phyloP scores from a whole-genome alignment of 129 eudicot species.

The Saposhnikovia divaricata region DNA sequence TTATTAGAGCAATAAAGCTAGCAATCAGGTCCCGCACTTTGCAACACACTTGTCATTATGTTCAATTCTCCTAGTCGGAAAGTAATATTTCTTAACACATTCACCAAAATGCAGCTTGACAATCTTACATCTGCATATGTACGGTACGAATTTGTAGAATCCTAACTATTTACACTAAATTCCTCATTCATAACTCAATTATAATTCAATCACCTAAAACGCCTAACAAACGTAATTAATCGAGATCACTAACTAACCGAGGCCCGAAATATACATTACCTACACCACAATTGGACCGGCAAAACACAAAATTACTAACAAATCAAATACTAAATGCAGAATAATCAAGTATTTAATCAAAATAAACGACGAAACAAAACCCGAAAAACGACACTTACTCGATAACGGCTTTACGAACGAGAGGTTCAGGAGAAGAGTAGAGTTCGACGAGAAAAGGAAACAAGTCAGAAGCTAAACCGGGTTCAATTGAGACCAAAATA shows the following conservation, averaged over 20 bases:
- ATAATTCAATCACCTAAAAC: no score
- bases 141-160: no score
- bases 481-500: conserved; percentile 41
- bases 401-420: conserved; percentile 72
- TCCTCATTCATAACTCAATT: no score
- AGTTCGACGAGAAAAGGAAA: conserved; percentile 73
- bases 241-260: background rate
- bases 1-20: no score
- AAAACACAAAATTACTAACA: background rate
- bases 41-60: no score
- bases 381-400: conserved; percentile 42
- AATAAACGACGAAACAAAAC: background rate
- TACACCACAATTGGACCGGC: background rate
- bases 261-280: background rate
- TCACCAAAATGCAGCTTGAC: background rate
- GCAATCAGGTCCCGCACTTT: no score
- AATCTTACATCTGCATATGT: background rate
- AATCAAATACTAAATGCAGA: background rate
- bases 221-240: no score
- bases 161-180: background rate
- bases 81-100: no score
- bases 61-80: background rate
- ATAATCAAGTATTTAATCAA: background rate
- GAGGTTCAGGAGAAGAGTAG: conserved; percentile 62
- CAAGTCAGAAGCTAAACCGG: conserved; percentile 53